Base-by-base conservation (phyloP, 192 early-diverging fungal species). In the Umbelopsis ramanniana region DNA sequence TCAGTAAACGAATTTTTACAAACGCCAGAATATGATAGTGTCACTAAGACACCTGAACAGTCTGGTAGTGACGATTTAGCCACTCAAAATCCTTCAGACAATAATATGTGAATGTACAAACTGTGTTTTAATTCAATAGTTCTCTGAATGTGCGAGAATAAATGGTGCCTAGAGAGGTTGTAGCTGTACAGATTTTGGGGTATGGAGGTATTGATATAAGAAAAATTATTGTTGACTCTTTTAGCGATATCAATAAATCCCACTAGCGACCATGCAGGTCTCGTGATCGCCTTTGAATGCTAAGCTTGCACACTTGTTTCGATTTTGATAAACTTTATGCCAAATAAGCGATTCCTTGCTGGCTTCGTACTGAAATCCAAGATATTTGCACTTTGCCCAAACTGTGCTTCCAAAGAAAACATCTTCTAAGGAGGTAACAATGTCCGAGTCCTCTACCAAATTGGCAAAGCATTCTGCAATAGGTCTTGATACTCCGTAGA, bases 1-100 rank as follows among this genome's bases (percentile, higher is more conserved):
- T 47, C 54, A 45, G 72, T 74, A 8, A 79, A 52, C 37, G 71
- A 78, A 45, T 78, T 73, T 33, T 21, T 76, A 19, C 57, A 66
- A 11, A 66, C 71, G 19, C 57, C 57, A 37, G 57, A 63, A 63
- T 63, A 37, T 38, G 57, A 63, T 63, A n/a, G 33, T 17, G 33
- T 17, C 14, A 19, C 23, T 11, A 63, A 63, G 19, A 29, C 57
- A 19, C 57, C 57, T 37, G 57, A 38, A 63, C 14, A 29, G 11
- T 35, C 29, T 37, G 29, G 29, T 19, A 63, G 35, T 38, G 57
- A 63, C 26, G 57, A 63, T 63, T 15, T 35, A 11, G 1, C 19
- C 4, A 63, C 12, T 12, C n/a, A 8, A 1, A 24, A 63, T 11
- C 26, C 33, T 4, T 29, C 57, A 37, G 29, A 63, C 17, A 37